Conservation (phyloP, 2,329 filamentous ascomycete species). For the Xylaria digitata region DNA sequence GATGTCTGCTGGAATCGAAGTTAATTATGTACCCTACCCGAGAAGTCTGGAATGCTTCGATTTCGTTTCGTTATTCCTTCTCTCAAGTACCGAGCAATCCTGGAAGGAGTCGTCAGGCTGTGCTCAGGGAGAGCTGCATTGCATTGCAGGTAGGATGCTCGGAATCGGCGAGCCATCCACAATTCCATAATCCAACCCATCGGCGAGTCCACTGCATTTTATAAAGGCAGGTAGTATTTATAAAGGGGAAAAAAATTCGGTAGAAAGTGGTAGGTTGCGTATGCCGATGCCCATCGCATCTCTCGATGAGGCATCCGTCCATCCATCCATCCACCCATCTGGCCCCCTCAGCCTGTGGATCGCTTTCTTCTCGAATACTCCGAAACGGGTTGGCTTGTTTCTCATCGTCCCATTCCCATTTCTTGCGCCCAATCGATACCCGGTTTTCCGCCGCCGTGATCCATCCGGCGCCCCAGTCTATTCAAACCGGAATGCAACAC, state of each 20-base stretch:
- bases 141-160: no score
- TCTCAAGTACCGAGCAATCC: background rate
- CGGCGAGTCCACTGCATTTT: no score
- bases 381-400: constrained; percentile 31
- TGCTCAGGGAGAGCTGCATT: no score
- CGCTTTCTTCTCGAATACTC: constrained; percentile 18
- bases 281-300: background rate
- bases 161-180: no score
- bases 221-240: constrained; percentile 16
- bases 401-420: constrained; percentile 23
- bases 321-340: constrained; percentile 16
- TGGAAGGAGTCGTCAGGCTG: no score
- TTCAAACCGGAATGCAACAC: constrained; percentile 32
- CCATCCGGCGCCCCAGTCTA: constrained; percentile 28
- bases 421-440: constrained; percentile 28
- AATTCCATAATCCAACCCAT: no score
- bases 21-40: background rate
- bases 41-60: constrained; percentile 19
- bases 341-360: constrained; percentile 15
- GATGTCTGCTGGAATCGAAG: background rate
- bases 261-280: background rate
- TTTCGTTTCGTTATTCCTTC: background rate
- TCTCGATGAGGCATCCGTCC: background rate
- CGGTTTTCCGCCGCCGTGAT: constrained; percentile 18
- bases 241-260: background rate